Evolutionary conservation across 1,284 basidiomycete genomes (phyloP), one percentile per base, ranked within the genome.

Genomic region (Anthracocystis walkeri): DNA sequence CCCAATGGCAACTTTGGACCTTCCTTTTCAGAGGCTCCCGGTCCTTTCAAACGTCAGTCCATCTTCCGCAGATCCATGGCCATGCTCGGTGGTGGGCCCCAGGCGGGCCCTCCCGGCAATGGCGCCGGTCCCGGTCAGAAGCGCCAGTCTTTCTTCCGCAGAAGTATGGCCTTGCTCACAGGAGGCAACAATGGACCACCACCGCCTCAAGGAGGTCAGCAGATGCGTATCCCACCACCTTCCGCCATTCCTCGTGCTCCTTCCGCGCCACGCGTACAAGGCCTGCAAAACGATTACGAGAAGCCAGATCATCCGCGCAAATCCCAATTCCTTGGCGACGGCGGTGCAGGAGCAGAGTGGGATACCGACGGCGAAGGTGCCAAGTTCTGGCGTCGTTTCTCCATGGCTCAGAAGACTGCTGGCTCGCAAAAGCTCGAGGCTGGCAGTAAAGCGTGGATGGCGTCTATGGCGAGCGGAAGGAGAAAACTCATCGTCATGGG

Each of bases 301-400:
- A 82, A 80, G 61, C 77, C 77, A 2, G 69, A 74, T 18, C 63
- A 74, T 16, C 62, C 70, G 4, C 71, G 80, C n/a, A 79, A 80
- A 60, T 77, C 74, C 27, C 65, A 75, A 27, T 81, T 71, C 70
- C 61, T 79, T 11, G 81, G 81, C 20, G 81, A 65, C 3, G 74
- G 78, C 21, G 76, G 75, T 20, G 63, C 65, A 44, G 81, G 81
- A 29, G 73, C 74, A 38, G 81, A 82, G 61, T 82, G 81, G 81
- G 81, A 82, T 53, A 71, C 72, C 10, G 42, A 73, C 20, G 81
- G 81, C 5, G 60, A 72, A 49, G 81, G 79, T 5, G 79, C 78
- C 51, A 77, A 77, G 27, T 82, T 82, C 72, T 82, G 81, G 81
- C 64, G 67, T 33, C 75, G 80, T 41, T 82, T 82, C 62, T 65